Conservation (phyloP, 2,329 filamentous ascomycete species). For the Ceratocystis diversiconidia region DNA sequence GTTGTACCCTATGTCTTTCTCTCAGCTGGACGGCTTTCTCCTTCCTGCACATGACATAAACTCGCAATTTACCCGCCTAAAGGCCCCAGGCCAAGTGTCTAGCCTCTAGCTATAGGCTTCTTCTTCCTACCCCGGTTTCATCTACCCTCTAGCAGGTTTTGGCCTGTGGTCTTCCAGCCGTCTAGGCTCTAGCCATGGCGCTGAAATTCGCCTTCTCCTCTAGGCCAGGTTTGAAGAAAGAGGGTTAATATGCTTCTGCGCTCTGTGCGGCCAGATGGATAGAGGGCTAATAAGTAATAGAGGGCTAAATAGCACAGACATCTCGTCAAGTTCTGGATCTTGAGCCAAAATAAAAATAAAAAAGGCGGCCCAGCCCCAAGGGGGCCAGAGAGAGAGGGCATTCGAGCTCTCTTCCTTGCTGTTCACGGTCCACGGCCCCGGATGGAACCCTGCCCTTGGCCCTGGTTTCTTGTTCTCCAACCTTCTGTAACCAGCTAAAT, state of each 20-base stretch:
- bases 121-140: too few relatives aligned
- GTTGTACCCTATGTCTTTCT: too few relatives aligned
- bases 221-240: background rate
- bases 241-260: background rate
- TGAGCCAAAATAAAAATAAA: too few relatives aligned
- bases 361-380: background rate
- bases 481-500: background rate
- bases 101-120: too few relatives aligned
- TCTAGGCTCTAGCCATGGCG: background rate
- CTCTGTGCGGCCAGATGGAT: background rate
- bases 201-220: background rate
- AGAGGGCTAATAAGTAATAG: background rate
- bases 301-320: background rate
- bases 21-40: too few relatives aligned
- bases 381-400: background rate
- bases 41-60: too few relatives aligned
- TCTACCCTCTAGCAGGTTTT: background rate
- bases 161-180: background rate
- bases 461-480: background rate
- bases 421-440: background rate
- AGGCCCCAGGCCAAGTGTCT: too few relatives aligned
- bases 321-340: too few relatives aligned
- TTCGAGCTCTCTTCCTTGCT: slow-evolving; percentile 1
- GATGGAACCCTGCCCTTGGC: background rate
- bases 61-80: too few relatives aligned